Conservation (phyloP, 306 rosid genomes). For the Vigna reflexopilosa region DNA sequence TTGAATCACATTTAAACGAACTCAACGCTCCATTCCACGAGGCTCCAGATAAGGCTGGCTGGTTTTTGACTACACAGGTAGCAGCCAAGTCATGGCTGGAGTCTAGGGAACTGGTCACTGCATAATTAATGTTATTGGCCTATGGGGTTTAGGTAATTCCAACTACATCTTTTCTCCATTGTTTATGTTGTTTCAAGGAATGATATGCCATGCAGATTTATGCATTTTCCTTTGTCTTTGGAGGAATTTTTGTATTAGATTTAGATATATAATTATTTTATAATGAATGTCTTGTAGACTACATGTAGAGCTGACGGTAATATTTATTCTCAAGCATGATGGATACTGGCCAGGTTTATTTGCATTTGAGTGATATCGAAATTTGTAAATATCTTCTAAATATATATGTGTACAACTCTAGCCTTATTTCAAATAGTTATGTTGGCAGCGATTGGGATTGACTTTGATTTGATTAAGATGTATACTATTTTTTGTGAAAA, state of each 20-base stretch:
- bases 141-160: conserved; percentile 24
- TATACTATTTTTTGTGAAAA: not conserved
- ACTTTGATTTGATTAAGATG: not conserved
- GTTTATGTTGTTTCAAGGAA: conserved; percentile 49
- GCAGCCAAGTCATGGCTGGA: conserved; percentile 86
- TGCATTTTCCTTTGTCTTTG: conserved; percentile 38
- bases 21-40: conserved; percentile 88
- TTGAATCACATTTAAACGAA: conserved; percentile 85
- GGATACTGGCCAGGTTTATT: conserved; percentile 22
- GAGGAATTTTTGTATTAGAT: conserved; percentile 55
- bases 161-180: conserved; percentile 25
- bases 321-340: not conserved
- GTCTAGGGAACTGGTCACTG: conserved; percentile 61
- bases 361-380: conserved; percentile 17
- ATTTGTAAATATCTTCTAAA: conserved; percentile 29
- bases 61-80: conserved; percentile 90
- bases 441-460: not conserved
- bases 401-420: conserved; percentile 13
- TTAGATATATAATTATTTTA: conserved; percentile 43
- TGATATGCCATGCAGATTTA: conserved; percentile 48
- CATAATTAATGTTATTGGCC: conserved; percentile 41
- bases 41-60: conserved; percentile 90
- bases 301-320: conserved; percentile 35
- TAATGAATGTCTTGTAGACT: conserved; percentile 42
- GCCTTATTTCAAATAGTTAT: not conserved